Evolutionary conservation across 2,329 filamentous ascomycete species (phyloP), one percentile per base, ranked within the genome.

Genomic region (Eutypa lata): DNA sequence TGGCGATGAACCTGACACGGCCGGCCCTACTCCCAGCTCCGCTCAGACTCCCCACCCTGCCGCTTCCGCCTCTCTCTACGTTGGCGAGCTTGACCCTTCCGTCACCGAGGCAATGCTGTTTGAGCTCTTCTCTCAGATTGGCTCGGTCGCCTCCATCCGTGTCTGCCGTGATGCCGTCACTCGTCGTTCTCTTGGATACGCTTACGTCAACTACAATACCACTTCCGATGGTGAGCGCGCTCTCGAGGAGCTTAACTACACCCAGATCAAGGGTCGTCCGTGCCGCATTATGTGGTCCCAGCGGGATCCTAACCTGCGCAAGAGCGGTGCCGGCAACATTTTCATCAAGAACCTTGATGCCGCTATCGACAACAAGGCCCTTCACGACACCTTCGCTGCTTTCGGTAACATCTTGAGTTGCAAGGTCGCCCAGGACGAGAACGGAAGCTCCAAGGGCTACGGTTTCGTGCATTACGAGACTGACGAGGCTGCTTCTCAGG

Each of bases 231-330:
- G 94, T 67, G 94, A 99, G 83, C 95, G 96, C 78, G 94, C 94
- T 68, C 87, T 99, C 57, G 94, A 99, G 79, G 94, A 99, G 79
- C 85, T 99, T 67, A 99, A 99, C 86, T 99, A 99, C 83, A 99
- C 94, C 60, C 81, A 97, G 67, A 97, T 99, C 82, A 97, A 97
- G 85, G 92, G 92, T 68, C 91, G 90, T 71, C 93, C 94, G 56
- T 99, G 94, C 89, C 93, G 94, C 71, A 99, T 99, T 80, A 99
- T 99, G 94, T 99, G 94, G 94, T 99, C 94, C 61, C 94, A 99
- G 84, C 94, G 94, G 75, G 94, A 99, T 76, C 94, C 94, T 62
- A 93, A 93, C 73, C 87, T 99, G 67, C 94, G 94, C 81, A 99
- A 99, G 88, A 99, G 91, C 65, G 94, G 94, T 63, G 91, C 97